Evolutionary conservation across 257 asterid genomes (phyloP), one percentile per base, ranked within the genome.

Genomic region (Anisodus tanguticus): DNA sequence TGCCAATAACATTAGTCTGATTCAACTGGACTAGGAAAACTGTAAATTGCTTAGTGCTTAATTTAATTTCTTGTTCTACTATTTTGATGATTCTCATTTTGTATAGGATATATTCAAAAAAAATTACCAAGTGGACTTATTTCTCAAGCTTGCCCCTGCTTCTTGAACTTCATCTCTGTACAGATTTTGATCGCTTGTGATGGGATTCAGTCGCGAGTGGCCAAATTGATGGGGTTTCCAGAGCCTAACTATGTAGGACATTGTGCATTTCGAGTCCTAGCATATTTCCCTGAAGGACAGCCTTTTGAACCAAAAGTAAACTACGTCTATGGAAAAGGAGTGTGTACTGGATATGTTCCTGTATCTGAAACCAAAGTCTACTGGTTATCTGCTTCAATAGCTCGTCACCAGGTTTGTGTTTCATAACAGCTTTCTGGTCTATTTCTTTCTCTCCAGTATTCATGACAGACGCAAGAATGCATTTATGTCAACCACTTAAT

Each of bases 171-270:
- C 39, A n/a, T 1, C 8, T 88, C 63, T 39, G 78, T 69, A 83
- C 88, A 95, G 99, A 87, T 95, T 82, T 93, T 95, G 79, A 91
- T 95, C 43, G 98, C 94, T 55, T 95, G 97, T 86, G 99, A 95
- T 76, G 99, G 99, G 59, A 91, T 91, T 85, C 87, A 94, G 53
- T 95, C 99, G 82, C 95, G 94, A n/a, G 97, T 91, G 86, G 98
- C 98, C 19, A 92, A 92, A 82, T 94, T 97, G 97, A 92, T 95
- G 97, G 99, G 99, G 53, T 94, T 92, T 82, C 70, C 88, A 3
- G 94, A 94, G 39, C 90, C 98, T 26, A 92, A 76, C 77, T 95
- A 94, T 13, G 98, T 87, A 0, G 99, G 99, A 10, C 89, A 95
- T 66, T 86, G 91, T 84, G 97, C 97, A 77, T 79, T 94, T 43